Evolutionary conservation across 208 protist species (phyloP), one percentile per base, ranked within the genome.

Genomic region (Crithidia bombi): DNA sequence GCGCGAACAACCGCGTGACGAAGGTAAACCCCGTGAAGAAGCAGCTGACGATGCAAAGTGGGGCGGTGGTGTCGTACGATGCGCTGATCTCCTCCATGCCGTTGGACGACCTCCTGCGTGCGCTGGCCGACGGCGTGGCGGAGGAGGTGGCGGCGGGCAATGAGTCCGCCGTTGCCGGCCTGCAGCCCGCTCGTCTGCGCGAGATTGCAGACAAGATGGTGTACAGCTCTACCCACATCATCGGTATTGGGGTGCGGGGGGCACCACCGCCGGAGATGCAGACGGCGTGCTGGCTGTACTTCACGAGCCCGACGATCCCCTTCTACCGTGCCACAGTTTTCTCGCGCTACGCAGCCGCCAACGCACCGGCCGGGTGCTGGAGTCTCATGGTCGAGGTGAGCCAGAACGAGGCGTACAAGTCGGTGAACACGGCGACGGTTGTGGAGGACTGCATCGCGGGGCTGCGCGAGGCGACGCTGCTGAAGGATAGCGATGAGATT

Each of bases 261-360:
- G 43, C 51, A 14, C 59, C 68, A 44, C 85, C 85, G 12, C 55
- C 71, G 7, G 64, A 79, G 57, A 75, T 91, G 54, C 73, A 79
- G 47, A 86, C 78, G 15, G 69, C 77, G 38, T 89, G 84, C 69
- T 94, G 89, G 89, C 58, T 94, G 26, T 94, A 94, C 73, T 94
- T 92, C 63, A 85, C 89, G 5, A 85, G 85, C 58, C 51, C 78
- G 46, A 68, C 79, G 30, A 86, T 77, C 21, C 83, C 85, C 1
- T 94, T 94, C 70, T 94, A 94, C 66, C 83, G 89, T 28, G 80
- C 80, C 11, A 94, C 89, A 5, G 79, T 91, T 26, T 87, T 94
- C 32, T 92, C 89, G 17, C 90, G 89, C 64, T 94, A 89, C 65
- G 79, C 89, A 1, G 75, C 65, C 21, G 50, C 55, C 28, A 90